These are phyloP conservation scores for Colletotrichum magnum DNA, from an alignment of 2,329 filamentous ascomycete species.

Conservation along the genomic window DNA sequence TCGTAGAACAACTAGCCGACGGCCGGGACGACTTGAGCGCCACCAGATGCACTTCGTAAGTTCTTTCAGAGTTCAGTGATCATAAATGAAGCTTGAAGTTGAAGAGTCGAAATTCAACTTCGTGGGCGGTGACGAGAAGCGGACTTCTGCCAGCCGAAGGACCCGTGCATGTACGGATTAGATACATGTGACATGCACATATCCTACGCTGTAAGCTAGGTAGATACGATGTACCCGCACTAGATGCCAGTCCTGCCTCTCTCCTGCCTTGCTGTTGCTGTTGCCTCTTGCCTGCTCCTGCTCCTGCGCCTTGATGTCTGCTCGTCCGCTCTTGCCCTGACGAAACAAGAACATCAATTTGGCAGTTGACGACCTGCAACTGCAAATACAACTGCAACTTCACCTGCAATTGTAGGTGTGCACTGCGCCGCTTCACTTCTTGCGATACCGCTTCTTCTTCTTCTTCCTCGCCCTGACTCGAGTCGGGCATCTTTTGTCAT, in stretches of 20 bases:
- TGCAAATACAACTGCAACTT: neutral
- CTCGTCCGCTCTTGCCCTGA: neutral
- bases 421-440: constrained; percentile 5
- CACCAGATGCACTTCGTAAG: neutral
- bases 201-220: too few relatives aligned
- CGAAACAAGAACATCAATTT: neutral
- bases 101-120: neutral
- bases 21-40: neutral
- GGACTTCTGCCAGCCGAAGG: too few relatives aligned
- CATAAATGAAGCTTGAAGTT: neutral
- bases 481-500: neutral
- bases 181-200: too few relatives aligned
- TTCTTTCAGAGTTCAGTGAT: neutral
- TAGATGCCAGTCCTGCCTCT: too few relatives aligned
- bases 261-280: neutral
- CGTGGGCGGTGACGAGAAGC: neutral
- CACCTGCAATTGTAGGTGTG: constrained; percentile 9
- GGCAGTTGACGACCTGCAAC: neutral
- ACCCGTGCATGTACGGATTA: too few relatives aligned
- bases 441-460: neutral
- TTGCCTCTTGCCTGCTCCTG: neutral
- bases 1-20: constrained; percentile 4
- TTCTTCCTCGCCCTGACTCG: constrained; percentile 34
- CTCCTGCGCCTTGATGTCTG: neutral
- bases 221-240: too few relatives aligned